Conservation (phyloP, 2,329 filamentous ascomycete species). For the Claviceps quebecensis region DNA sequence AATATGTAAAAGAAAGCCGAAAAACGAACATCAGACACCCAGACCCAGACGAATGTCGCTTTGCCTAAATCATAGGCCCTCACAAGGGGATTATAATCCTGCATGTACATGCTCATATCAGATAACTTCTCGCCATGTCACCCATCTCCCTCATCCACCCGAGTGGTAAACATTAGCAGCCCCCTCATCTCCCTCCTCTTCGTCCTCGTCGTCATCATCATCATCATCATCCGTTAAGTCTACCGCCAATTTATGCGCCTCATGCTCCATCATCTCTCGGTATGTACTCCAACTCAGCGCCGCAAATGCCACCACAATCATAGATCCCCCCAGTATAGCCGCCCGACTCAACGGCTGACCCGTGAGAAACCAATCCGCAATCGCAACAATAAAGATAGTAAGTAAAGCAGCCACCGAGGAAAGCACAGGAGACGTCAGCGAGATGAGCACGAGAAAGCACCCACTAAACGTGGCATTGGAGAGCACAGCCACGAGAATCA, state of each 20-base stretch:
- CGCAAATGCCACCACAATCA: conserved; percentile 83
- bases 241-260: conserved; percentile 39
- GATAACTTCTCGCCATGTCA: too few species aligned
- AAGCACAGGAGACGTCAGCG: conserved; percentile 80
- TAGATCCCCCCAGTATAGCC: conserved; percentile 64
- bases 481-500: conserved; percentile 66
- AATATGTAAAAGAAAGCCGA: too few species aligned
- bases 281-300: conserved; percentile 86
- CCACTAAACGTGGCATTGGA: conserved; percentile 89
- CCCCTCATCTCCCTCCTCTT: background rate
- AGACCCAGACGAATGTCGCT: too few species aligned
- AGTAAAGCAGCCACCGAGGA: conserved; percentile 84
- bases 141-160: background rate
- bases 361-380: conserved; percentile 79
- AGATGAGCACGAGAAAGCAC: conserved; percentile 84
- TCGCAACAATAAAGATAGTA: conserved; percentile 91
- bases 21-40: too few species aligned
- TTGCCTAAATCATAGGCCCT: too few species aligned
- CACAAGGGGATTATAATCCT: too few species aligned
- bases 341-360: conserved; percentile 61
- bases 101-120: too few species aligned
- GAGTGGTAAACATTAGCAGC: background rate
- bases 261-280: conserved; percentile 79
- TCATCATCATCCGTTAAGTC: conserved; percentile 35
- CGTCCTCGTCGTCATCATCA: conserved; percentile 29